Percentiles rank a stretch among this genome's conserved stretches.
These are phyloP conservation scores for Eudorina sp. DNA, from an alignment of 139 green algal genomes.

Conservation along the genomic window DNA sequence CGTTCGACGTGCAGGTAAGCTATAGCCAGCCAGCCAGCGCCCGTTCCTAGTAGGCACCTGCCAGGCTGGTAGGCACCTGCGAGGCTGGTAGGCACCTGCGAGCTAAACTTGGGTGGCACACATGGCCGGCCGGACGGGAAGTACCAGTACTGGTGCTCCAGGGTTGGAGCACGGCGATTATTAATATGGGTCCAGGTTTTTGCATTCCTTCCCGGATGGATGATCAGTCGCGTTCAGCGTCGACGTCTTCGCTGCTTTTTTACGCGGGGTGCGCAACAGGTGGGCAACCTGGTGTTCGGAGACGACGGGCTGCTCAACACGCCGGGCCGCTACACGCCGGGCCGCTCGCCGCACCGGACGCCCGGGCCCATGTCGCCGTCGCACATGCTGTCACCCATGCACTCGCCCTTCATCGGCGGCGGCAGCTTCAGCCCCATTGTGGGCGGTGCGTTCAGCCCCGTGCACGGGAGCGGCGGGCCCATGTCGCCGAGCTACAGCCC, in stretches of 20 bases:
- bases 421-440: constrained; percentile 73
- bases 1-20: constrained; percentile 84
- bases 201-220: no score
- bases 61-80: no score
- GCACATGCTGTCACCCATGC: constrained; percentile 62
- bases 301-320: constrained; percentile 33
- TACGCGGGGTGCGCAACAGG: constrained; percentile 1
- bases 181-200: no score
- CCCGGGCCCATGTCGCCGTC: constrained; percentile 70
- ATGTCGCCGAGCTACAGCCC: constrained; percentile 64
- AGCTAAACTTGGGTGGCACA: no score
- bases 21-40: no score
- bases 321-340: constrained; percentile 65
- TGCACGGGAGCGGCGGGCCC: constrained; percentile 70
- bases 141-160: no score
- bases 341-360: constrained; percentile 62
- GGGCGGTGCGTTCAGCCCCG: constrained; percentile 41
- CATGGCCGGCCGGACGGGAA: no score
- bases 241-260: no score
- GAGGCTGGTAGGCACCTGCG: no score
- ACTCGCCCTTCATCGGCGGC: constrained; percentile 68
- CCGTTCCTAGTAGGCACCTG: no score
- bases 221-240: no score
- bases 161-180: no score
- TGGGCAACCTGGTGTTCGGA: constrained; percentile 44